These are phyloP conservation scores for Neurospora terricola DNA, from an alignment of 495 filamentous ascomycete genomes.

Conservation along the genomic window DNA sequence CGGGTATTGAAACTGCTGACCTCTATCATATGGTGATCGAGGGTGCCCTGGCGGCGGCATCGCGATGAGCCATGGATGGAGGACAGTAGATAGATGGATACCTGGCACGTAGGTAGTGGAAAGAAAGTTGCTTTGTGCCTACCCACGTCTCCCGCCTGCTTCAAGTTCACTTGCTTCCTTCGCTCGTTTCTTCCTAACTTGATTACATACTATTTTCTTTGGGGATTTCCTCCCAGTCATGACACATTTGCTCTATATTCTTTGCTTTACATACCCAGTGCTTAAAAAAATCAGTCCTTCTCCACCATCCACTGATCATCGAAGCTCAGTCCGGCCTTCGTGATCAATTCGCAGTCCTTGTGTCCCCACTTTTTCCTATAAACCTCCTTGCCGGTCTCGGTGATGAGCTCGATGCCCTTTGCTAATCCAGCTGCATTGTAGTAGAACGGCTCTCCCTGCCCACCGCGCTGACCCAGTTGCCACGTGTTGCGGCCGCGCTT, in stretches of 20 bases:
- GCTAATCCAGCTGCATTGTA: constrained; percentile 43
- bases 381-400: constrained; percentile 40
- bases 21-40: background rate
- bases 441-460: constrained; percentile 50
- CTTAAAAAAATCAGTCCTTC: constrained; percentile 23
- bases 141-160: background rate
- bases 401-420: constrained; percentile 38
- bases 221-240: background rate
- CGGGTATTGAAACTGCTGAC: background rate
- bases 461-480: constrained; percentile 46
- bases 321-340: constrained; percentile 27
- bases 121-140: background rate
- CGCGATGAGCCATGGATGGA: background rate
- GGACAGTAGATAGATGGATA: background rate
- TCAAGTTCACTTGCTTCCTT: background rate
- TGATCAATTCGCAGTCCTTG: constrained; percentile 37
- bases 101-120: background rate
- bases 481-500: constrained; percentile 45
- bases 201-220: background rate
- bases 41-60: background rate
- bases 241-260: background rate
- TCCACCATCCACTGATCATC: constrained; percentile 43
- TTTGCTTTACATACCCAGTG: background rate
- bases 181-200: background rate
- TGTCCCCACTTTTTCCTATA: constrained; percentile 49